Conservation (phyloP, 768 basidiomycete genomes). For the Hericium alpestre region DNA sequence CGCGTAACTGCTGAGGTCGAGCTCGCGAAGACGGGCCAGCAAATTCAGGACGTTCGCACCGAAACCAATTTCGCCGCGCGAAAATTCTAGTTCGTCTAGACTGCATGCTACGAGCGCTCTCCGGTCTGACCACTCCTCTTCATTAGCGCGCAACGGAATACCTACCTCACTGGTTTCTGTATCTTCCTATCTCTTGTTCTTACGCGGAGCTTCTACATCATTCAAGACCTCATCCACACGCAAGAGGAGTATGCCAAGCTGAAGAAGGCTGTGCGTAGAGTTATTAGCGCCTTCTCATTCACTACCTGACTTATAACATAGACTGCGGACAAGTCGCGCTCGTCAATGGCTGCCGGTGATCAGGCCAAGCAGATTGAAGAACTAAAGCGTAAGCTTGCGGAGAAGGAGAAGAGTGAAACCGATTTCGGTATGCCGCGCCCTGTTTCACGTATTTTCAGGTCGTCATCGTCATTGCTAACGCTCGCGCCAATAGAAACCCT, state of each 20-base stretch:
- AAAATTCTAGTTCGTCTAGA: constrained; percentile 73
- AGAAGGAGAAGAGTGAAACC: constrained; percentile 43
- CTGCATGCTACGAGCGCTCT: background rate
- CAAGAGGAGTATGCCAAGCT: constrained; percentile 83
- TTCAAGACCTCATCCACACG: constrained; percentile 80
- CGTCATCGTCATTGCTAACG: background rate
- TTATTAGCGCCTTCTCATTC: background rate
- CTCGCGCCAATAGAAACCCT: constrained; percentile 42
- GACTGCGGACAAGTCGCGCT: constrained; percentile 26
- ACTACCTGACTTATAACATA: constrained; percentile 8
- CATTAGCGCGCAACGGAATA: constrained; percentile 73
- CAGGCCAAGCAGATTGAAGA: constrained; percentile 48
- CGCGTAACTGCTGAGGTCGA: constrained; percentile 66
- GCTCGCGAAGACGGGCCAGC: constrained; percentile 44
- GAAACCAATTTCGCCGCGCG: constrained; percentile 87
- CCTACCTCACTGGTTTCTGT: constrained; percentile 87
- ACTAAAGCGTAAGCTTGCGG: constrained; percentile 58
- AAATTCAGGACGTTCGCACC: constrained; percentile 50
- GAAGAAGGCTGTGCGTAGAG: constrained; percentile 40
- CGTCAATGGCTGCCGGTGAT: constrained; percentile 23
- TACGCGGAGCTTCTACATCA: constrained; percentile 85
- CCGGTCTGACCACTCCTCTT: background rate
- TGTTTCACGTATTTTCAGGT: background rate
- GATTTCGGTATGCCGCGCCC: constrained; percentile 46
- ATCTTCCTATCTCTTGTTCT: constrained; percentile 94